Conservation (phyloP, 768 basidiomycete species). For the Leccinum sublutescens region DNA sequence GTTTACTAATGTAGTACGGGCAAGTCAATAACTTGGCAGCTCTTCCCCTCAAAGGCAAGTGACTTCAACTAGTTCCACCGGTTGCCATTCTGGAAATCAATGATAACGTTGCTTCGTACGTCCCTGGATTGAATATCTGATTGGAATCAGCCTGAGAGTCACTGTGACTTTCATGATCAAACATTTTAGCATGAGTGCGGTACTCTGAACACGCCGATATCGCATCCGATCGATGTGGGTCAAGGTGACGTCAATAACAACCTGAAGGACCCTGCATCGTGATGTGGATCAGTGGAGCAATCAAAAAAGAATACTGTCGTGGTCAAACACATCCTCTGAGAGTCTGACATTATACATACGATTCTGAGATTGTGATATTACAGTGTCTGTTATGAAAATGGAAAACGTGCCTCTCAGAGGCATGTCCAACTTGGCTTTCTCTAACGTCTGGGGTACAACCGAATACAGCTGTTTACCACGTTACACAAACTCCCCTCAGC, state of each 20-base stretch:
- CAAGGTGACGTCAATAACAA: not conserved
- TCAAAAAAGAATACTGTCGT: not conserved
- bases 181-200: not conserved
- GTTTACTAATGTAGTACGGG: too few species aligned
- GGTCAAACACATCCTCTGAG: not conserved
- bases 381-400: not conserved
- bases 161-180: not conserved
- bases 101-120: not conserved
- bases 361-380: not conserved
- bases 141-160: not conserved
- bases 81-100: not conserved
- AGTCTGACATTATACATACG: not conserved
- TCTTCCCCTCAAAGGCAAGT: not conserved
- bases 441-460: not conserved
- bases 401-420: not conserved
- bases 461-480: not conserved
- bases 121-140: not conserved
- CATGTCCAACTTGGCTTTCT: not conserved
- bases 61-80: not conserved
- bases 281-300: not conserved
- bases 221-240: not conserved
- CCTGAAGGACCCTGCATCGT: not conserved
- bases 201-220: not conserved
- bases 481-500: slow-evolving; percentile 5
- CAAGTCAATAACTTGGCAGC: not conserved